Conservation (phyloP, 2,329 filamentous ascomycete genomes). For the Decorospora gaudefroyi region DNA sequence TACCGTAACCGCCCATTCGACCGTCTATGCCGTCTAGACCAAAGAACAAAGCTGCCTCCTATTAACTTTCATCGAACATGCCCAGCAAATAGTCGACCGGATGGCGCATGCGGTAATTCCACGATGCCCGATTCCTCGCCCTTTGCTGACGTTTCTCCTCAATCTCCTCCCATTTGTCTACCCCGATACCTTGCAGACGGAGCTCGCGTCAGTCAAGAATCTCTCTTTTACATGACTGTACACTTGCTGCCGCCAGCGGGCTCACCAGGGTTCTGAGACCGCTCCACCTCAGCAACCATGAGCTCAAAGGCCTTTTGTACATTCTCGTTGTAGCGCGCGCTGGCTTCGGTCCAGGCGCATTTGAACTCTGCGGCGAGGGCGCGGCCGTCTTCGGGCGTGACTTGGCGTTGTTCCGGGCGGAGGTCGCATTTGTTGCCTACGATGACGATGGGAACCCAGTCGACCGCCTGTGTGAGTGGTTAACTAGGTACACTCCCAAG, state of each 20-base stretch:
- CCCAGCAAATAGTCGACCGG: neutral
- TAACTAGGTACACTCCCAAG: slow-evolving; percentile 8
- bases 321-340: slow-evolving; percentile 91
- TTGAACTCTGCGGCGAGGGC: slow-evolving; percentile 83
- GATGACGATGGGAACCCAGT: slow-evolving; percentile 89
- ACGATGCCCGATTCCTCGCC: slow-evolving; percentile 4
- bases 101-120: slow-evolving; percentile 3
- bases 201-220: slow-evolving; percentile 26
- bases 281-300: slow-evolving; percentile 93
- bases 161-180: slow-evolving; percentile 4
- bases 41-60: neutral
- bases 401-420: slow-evolving; percentile 88
- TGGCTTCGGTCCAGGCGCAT: slow-evolving; percentile 94
- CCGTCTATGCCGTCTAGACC: slow-evolving; percentile 31
- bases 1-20: slow-evolving; percentile 6
- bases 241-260: slow-evolving; percentile 82
- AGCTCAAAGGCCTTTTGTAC: slow-evolving; percentile 91
- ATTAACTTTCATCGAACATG: slow-evolving; percentile 2
- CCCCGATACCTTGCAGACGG: slow-evolving; percentile 12
- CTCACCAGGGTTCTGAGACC: slow-evolving; percentile 86
- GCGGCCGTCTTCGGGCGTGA: slow-evolving; percentile 81
- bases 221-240: slow-evolving; percentile 69
- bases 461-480: slow-evolving; percentile 68
- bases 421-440: slow-evolving; percentile 98
- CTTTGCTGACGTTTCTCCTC: slow-evolving; percentile 4